Percentiles rank a stretch among this genome's conserved stretches.
Evolutionary conservation across 1,139 yeast species (phyloP).

Genomic region (Debaryomyces subglobosus): DNA sequence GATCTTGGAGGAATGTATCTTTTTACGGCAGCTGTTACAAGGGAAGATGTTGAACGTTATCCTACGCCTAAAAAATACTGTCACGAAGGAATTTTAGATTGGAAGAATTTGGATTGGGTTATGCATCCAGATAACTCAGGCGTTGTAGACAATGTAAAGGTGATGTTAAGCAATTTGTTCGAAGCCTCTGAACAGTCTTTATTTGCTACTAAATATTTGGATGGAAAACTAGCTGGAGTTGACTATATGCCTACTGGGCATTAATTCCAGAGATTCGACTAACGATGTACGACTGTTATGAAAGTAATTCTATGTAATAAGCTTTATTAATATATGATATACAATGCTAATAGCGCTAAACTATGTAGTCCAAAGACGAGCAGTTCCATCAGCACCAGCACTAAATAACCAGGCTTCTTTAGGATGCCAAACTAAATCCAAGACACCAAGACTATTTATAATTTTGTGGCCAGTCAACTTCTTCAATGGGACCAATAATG

Average conservation of each 20-base stretch:
- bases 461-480: conserved; percentile 92
- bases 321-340: conserved; percentile 3
- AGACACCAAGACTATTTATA: conserved; percentile 80
- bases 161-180: conserved; percentile 33
- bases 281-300: background rate
- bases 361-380: conserved; percentile 91
- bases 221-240: conserved; percentile 11
- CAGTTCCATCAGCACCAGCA: conserved; percentile 98
- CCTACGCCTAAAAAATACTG: conserved; percentile 27
- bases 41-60: conserved; percentile 28
- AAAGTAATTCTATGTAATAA: background rate
- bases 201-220: conserved; percentile 25
- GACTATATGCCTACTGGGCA: conserved; percentile 4
- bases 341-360: background rate
- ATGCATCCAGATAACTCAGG: conserved; percentile 44
- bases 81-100: conserved; percentile 51
- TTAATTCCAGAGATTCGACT: background rate
- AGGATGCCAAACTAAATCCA: conserved; percentile 94
- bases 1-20: conserved; percentile 46
- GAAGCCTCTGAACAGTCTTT: conserved; percentile 24
- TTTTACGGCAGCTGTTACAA: conserved; percentile 41
- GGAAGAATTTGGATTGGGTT: conserved; percentile 47
- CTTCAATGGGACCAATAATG: conserved; percentile 93
- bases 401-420: conserved; percentile 97
- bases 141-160: conserved; percentile 43